Evolutionary conservation across 2,329 filamentous ascomycete species (phyloP), one percentile per base, ranked within the genome.

Genomic region (Paecilomyces fulvus): DNA sequence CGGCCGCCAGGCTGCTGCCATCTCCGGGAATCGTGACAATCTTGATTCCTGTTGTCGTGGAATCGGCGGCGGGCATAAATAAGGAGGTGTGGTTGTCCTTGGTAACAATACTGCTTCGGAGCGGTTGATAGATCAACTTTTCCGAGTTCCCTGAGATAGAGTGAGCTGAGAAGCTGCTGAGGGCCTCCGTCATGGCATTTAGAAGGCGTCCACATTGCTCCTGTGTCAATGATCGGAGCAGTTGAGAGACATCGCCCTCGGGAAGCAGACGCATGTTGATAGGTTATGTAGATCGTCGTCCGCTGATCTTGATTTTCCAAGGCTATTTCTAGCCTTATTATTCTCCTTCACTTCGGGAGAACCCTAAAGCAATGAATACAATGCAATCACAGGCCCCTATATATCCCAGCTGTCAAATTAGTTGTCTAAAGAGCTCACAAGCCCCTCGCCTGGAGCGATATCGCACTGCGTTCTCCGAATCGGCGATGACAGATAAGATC

Each of bases 41-140:
- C 75, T 92, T 92, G 64, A 90, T 81, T 3, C 83, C 86, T 60
- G 88, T 85, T 28, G 82, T 83, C 7, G 74, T 70, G 0, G 82
- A 81, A 57, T 84, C 84, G 23, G 80, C 83, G 1, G 86, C 86
- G 0, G 88, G 88, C 85, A 90, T 90, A 67, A 90, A 90, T 21
- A 90, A 73, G 1, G 85, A 89, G 17, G 83, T 86, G 30, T 76
- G 73, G 5, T 71, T 61, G 6, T 66, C 63, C 46, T 66, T 71
- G 8, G 75, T 77, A 30, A 64, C 64, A 53, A 78, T 73, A 10
- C 67, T 62, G 30, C 69, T 70, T 51, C 76, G 71, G 7, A 76
- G 67, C 1, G 76, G 76, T 58, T 79, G 77, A 55, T 77, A 73
- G 25, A 76, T 70, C 8, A 64, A 57, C 49, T 66, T 65, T 12